Base-by-base conservation (phyloP, 768 basidiomycete genomes). In the Tylopilus cervinicoccineus region DNA sequence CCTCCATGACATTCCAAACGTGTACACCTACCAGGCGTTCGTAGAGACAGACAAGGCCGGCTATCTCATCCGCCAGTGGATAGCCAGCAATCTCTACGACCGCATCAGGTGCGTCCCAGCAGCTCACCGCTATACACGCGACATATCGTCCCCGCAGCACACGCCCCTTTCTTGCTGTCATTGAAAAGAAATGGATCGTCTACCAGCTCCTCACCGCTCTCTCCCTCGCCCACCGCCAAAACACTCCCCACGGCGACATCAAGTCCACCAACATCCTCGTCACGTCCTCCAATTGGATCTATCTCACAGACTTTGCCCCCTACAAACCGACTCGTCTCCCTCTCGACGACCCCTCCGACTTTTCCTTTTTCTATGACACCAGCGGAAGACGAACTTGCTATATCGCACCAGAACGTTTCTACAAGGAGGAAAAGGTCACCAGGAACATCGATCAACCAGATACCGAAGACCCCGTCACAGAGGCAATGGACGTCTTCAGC, bases 161-260 rank as follows among this genome's bases (percentile, higher is more conserved):
- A 3, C 89, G 95, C 29, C 96, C 96, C 4, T 99, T 98, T 70
- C 75, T 99, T 33, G 86, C 83, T 52, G 66, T 76, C 52, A 78
- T 98, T 20, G 96, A 99, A 74, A 98, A 98, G 78, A 92, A 91
- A 64, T 99, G 95, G 96, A 92, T 98, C 50, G 84, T 88, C 0
- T 99, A 93, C 61, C 96, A 98, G 66, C 74, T 98, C 2, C 74
- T 98, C 51, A 85, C 81, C 23, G 91, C 86, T 3, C 76, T 99
- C 34, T 79, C 87, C 20, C 89, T 91, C 57, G 83, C 90, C 0
- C 80, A 91, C 22, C 81, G 83, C 46, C 83, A 86, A 42, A 89
- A 94, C 71, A 74, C 94, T n/a, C 80, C 94, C 2, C 96, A 99
- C 67, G 96, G 96, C 10, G 95, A 98, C 66, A 88, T 99, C 74